Conservation (phyloP, 495 filamentous ascomycete species). For the Coniosporium apollinis region DNA sequence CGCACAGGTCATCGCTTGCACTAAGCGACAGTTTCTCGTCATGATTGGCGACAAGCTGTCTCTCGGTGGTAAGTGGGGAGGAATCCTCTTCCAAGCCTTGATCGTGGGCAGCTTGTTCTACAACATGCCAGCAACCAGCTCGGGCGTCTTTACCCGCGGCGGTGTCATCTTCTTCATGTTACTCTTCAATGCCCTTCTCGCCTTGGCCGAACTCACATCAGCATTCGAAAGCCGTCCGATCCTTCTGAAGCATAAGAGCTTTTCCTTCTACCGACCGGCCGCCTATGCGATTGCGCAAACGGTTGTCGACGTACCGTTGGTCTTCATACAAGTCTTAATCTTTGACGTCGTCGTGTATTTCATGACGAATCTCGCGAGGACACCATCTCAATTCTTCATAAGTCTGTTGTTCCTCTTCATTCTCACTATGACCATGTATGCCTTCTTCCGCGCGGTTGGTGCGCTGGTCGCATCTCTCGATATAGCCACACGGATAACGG, state of each 20-base stretch:
- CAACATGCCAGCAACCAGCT: constrained; percentile 42
- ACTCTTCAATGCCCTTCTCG: constrained; percentile 66
- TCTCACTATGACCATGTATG: constrained; percentile 59
- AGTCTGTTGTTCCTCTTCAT: constrained; percentile 40
- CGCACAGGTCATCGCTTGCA: constrained; percentile 50
- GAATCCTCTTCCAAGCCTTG: constrained; percentile 52
- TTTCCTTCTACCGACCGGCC: constrained; percentile 68
- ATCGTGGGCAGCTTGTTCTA: constrained; percentile 68
- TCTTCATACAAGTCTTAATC: constrained; percentile 49
- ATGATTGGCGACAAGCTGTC: constrained; percentile 44
- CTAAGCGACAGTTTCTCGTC: constrained; percentile 46
- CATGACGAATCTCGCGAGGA: constrained; percentile 50
- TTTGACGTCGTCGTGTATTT: constrained; percentile 69
- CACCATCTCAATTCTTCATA: constrained; percentile 74
- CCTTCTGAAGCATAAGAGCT: constrained; percentile 67
- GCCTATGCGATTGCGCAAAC: constrained; percentile 66
- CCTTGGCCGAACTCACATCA: constrained; percentile 57
- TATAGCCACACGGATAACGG: constrained; percentile 45
- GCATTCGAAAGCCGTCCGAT: constrained; percentile 57
- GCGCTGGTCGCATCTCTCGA: constrained; percentile 46
- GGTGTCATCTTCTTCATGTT: constrained; percentile 27
- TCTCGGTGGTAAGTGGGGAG: constrained; percentile 37
- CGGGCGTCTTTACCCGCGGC: constrained; percentile 37
- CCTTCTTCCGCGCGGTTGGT: constrained; percentile 63
- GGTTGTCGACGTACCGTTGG: constrained; percentile 56